Evolutionary conservation across 2,329 filamentous ascomycete genomes (phyloP).

Genomic region (Aspergillus pseudoglaucus): DNA sequence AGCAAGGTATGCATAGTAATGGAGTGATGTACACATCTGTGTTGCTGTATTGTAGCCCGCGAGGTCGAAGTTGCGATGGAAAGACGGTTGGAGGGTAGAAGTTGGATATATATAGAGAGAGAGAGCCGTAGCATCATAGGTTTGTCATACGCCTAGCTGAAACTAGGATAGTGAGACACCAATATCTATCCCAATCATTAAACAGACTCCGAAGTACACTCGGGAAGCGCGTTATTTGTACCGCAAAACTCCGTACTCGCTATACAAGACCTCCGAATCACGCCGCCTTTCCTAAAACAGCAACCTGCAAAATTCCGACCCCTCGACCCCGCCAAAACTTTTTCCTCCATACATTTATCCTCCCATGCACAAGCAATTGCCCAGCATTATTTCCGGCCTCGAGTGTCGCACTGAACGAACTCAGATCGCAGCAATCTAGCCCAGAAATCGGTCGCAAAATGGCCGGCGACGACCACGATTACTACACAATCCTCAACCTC

Average conservation of each 20-base stretch:
- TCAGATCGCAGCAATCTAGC: not conserved
- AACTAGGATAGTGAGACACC: too few relatives aligned
- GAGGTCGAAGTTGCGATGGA: too few relatives aligned
- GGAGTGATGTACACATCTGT: not conserved
- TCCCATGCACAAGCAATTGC: too few relatives aligned
- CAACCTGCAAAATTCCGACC: not conserved
- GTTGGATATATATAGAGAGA: too few relatives aligned
- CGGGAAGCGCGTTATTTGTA: too few relatives aligned
- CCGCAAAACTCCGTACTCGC: not conserved
- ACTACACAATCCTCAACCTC: conserved; percentile 38
- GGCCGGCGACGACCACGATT: conserved; percentile 17
- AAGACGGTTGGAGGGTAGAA: too few relatives aligned
- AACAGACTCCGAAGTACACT: too few relatives aligned
- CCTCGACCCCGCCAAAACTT: not conserved
- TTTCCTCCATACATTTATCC: not conserved
- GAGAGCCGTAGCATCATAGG: too few relatives aligned
- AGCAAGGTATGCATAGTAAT: not conserved
- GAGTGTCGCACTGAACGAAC: not conserved
- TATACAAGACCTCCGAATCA: not conserved
- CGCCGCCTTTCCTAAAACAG: not conserved
- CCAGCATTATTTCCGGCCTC: too few relatives aligned
- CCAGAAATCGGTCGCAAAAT: conserved; percentile 3
- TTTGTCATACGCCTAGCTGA: too few relatives aligned
- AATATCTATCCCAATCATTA: too few relatives aligned
- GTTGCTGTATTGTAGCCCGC: too few relatives aligned